Evolutionary conservation across 2,329 filamentous ascomycete genomes (phyloP), one percentile per base, ranked within the genome.

Genomic region (Diplodia scrobiculata): DNA sequence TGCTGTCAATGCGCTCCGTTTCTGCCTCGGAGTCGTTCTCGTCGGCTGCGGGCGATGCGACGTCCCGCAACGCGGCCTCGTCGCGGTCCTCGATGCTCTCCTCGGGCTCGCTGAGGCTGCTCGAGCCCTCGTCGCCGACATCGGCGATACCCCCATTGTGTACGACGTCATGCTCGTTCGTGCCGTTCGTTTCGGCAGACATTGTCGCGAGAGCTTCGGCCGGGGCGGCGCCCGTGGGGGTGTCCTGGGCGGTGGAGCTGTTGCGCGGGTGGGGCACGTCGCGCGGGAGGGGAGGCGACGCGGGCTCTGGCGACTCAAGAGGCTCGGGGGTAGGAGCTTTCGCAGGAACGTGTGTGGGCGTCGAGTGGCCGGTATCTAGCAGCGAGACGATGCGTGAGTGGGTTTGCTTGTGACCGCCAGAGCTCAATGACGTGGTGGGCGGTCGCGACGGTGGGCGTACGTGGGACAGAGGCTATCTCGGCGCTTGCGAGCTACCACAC

Each of bases 101-200:
- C 73, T 93, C 92, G 66, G 96, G 91, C 72, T 97, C 94, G 80
- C 92, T 97, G 72, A 98, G 84, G 73, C 92, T 95, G 78, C 94
- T 98, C 47, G 93, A 97, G 63, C 90, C 84, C 19, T 65, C 62
- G 67, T 67, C 65, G 32, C 59, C 65, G 32, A 34, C 52, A 41
- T 60, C 64, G 53, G 34, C 53, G 45, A 65, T 59, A 11, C n/a
- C 45, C 5, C 64, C 32, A 34, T 60, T 59, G n/a, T 29, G 25
- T 25, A 21, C 48, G 48, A 45, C 14, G 9, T 45, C 60, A 19
- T 52, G 60, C 34, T 29, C 47, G 3, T 17, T 21, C 10, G 47
- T 45, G 14, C 60, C 60, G 34, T 63, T 53, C 32, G 47, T 25
- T 10, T n/a, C 48, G 48, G 32, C 25, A 53, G 60, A 53, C 50